Percentiles rank a stretch among this genome's conserved stretches.
Conservation (phyloP, 2,329 filamentous ascomycete species). For the Claviceps citrina region DNA sequence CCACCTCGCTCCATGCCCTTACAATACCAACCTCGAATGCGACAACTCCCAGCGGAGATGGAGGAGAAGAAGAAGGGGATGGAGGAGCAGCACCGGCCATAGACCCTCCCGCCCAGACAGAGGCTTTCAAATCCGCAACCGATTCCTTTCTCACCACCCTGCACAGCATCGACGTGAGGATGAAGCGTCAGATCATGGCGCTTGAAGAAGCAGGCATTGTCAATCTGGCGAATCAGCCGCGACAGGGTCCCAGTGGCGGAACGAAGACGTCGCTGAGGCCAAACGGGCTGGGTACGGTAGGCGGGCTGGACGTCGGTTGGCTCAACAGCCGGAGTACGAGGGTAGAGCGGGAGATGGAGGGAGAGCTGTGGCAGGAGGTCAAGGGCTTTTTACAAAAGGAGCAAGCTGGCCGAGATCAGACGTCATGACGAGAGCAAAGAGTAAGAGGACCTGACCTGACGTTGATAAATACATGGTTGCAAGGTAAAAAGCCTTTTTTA, state of each 20-base stretch:
- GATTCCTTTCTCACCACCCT: slow-evolving; percentile 57
- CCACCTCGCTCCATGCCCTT: slow-evolving; percentile 30
- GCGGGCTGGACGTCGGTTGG: slow-evolving; percentile 67
- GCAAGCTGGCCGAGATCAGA: not conserved
- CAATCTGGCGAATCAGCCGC: slow-evolving; percentile 25
- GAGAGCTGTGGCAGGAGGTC: slow-evolving; percentile 51
- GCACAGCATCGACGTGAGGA: slow-evolving; percentile 56
- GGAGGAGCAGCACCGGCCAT: slow-evolving; percentile 14
- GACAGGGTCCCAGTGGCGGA: slow-evolving; percentile 18
- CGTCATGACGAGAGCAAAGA: not conserved
- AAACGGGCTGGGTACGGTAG: slow-evolving; percentile 39
- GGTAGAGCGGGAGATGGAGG: slow-evolving; percentile 70
- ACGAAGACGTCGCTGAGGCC: slow-evolving; percentile 34
- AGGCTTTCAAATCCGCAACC: slow-evolving; percentile 42
- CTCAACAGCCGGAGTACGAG: slow-evolving; percentile 74
- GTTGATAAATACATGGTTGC: not conserved
- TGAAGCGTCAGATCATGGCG: slow-evolving; percentile 53
- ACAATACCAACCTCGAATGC: slow-evolving; percentile 17
- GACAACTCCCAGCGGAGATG: slow-evolving; percentile 7
- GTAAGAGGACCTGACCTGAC: not conserved
- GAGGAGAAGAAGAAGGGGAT: no score
- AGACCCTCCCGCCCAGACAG: slow-evolving; percentile 35
- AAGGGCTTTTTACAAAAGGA: slow-evolving; percentile 22
- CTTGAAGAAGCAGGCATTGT: slow-evolving; percentile 72
- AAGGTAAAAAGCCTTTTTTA: not conserved